Evolutionary conservation across 176 grass and related monocot genomes (phyloP), one percentile per base, ranked within the genome.

Genomic region (Areca catechu): DNA sequence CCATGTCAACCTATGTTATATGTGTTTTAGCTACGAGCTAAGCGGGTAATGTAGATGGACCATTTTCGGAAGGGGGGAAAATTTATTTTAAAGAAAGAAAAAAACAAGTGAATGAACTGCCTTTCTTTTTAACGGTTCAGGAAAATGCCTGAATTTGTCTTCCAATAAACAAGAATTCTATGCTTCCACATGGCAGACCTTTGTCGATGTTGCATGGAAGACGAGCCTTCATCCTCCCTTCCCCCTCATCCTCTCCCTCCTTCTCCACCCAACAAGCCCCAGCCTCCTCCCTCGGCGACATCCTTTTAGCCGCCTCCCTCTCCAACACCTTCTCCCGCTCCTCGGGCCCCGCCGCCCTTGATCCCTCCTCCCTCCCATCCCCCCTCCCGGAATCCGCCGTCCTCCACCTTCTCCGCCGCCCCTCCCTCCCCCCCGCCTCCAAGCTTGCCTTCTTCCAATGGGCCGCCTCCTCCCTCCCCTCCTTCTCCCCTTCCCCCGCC

Each of bases 401-500:
- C 67, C 60, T 85, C 79, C 63, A 86, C 76, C 50, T 89, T 79
- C 74, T 89, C 72, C 66, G 68, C 71, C 82, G 75, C 71, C 63
- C 70, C 16, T 71, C 74, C 37, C 76, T 95, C 56, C 83, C 70
- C 53, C 76, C 75, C 54, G 61, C 85, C 59, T 77, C 90, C 80
- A 95, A 79, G 71, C 90, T 83, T 63, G 89, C 65, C 53, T 95
- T 86, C 79, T 85, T 85, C 60, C 79, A 66, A 71, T 80, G 69
- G 54, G 73, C 66, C 68, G 75, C 62, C 60, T 78, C 79, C 52
- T 49, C 57, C 16, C 50, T 30, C 63, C 62, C 64, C 5, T 19
- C 54, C 9, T 63, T 76, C 69, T 63, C 82, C 51, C 58, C 78
- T 53, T 57, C 51, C 7, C 14, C 77, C 59, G 79, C 76, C 55